Evolutionary conservation across 352 stramenopile genomes (phyloP).

Genomic region (Pythium oligandrum): DNA sequence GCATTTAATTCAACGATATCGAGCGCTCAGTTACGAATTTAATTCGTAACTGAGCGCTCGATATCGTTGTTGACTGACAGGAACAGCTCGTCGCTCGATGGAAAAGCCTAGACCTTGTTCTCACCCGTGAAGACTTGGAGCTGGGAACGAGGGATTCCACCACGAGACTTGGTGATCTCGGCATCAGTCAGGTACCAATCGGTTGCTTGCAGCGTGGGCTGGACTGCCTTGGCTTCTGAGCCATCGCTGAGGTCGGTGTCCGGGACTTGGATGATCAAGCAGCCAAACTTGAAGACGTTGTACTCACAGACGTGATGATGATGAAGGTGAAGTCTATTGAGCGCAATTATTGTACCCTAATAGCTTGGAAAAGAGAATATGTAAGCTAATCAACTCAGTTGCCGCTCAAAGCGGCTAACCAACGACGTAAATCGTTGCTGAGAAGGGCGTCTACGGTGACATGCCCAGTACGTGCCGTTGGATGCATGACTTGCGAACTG

Average conservation of each 20-base stretch:
- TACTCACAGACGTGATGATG: slow-evolving; percentile 29
- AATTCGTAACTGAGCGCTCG: too few relatives aligned
- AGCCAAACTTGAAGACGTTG: slow-evolving; percentile 14
- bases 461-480: too few relatives aligned
- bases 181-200: slow-evolving; percentile 52
- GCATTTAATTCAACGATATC: too few relatives aligned
- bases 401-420: too few relatives aligned
- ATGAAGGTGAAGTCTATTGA: too few relatives aligned
- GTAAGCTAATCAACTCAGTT: too few relatives aligned
- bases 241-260: slow-evolving; percentile 16
- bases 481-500: too few relatives aligned
- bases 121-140: slow-evolving; percentile 37
- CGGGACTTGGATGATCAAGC: slow-evolving; percentile 15
- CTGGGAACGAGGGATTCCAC: slow-evolving; percentile 30
- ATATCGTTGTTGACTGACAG: slow-evolving; percentile 41
- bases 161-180: slow-evolving; percentile 39
- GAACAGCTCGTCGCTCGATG: slow-evolving; percentile 41
- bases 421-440: too few relatives aligned
- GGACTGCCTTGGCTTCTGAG: slow-evolving; percentile 17
- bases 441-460: too few relatives aligned
- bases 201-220: slow-evolving; percentile 32
- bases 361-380: too few relatives aligned
- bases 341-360: too few relatives aligned
- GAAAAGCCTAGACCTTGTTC: slow-evolving; percentile 44
- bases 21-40: too few relatives aligned